Evolutionary conservation across 768 basidiomycete species (phyloP), one percentile per base, ranked within the genome.

Genomic region (Russula emetica): DNA sequence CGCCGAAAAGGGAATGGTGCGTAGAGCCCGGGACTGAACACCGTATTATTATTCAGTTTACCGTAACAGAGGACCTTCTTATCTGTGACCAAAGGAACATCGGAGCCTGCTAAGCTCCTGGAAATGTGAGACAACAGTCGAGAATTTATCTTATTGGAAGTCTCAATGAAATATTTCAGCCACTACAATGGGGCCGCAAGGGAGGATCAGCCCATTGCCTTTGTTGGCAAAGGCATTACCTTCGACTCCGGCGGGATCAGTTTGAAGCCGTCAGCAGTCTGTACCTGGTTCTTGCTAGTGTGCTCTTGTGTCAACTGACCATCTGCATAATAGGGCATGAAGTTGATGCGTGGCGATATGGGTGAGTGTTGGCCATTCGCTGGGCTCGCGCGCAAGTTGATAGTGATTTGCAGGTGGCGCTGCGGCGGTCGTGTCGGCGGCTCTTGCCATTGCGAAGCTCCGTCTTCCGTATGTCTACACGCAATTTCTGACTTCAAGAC

Each of bases 241-340:
- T 95, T 94, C 67, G 92, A 95, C 74, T 85, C 85, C 3, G 92
- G 92, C 79, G 91, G 91, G 68, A 93, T 93, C 74, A 88, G 87
- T 63, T 76, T 95, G 74, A 94, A 94, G 75, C 84, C 89, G n/a
- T 71, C 80, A 38, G 79, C 80, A 38, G 90, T 86, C 65, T 69
- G 83, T 78, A 8, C 9, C 6, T 49, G 51, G 51, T 58, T 56
- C 49, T 22, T 55, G 22, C 1, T 20, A 36, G 4, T 20, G 44
- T 55, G 58, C 58, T 14, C 16, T 57, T 59, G 18, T 52, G 20
- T 11, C 10, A 40, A 59, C n/a, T 28, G 34, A 36, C 22, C 61
- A 16, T 20, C 32, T 49, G 24, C 11, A 11, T 50, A 90, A 11
- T 50, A 90, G 87, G 82, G 77, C 61, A 93, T 92, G 91, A 91